phyloP scores from a whole-genome alignment of 2,329 filamentous ascomycete genomes.

The Fusarium cicatricum region DNA sequence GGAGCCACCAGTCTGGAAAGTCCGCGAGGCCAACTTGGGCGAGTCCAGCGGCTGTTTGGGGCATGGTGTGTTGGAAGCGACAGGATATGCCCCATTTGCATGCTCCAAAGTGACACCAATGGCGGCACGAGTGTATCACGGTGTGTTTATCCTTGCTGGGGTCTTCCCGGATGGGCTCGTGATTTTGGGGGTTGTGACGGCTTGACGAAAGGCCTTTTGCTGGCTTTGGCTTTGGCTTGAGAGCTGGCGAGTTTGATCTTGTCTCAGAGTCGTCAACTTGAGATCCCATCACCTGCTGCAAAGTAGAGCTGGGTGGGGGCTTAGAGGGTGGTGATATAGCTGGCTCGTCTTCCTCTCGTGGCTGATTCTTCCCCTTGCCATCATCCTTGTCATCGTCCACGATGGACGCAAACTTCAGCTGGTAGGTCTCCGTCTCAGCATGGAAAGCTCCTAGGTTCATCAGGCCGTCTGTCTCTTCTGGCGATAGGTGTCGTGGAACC shows the following conservation, averaged over 20 bases:
- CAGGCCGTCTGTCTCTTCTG: constrained; percentile 51
- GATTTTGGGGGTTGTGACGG: constrained; percentile 26
- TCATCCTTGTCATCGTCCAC: constrained; percentile 1
- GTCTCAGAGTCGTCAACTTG: neutral
- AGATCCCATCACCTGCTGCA: neutral
- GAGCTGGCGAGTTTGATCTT: neutral
- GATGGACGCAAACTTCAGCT: constrained; percentile 23
- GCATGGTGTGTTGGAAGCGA: constrained; percentile 58
- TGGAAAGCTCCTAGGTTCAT: constrained; percentile 48
- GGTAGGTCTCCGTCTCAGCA: constrained; percentile 29
- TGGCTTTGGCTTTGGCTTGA: constrained; percentile 2
- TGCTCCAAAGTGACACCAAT: constrained; percentile 58
- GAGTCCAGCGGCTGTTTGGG: constrained; percentile 51
- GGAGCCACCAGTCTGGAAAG: constrained; percentile 55
- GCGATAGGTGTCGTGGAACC: constrained; percentile 52
- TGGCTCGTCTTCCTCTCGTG: constrained; percentile 1
- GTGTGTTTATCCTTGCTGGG: neutral
- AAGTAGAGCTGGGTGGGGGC: neutral
- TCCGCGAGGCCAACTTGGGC: constrained; percentile 51
- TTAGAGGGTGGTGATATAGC: neutral
- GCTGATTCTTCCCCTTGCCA: neutral
- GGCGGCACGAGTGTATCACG: constrained; percentile 43
- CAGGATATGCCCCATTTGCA: constrained; percentile 57
- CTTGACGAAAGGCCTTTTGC: constrained; percentile 26
- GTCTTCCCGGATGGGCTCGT: neutral